These are phyloP conservation scores for Venturiaceae sp. DNA, from an alignment of 2,329 filamentous ascomycete genomes.

Conservation along the genomic window DNA sequence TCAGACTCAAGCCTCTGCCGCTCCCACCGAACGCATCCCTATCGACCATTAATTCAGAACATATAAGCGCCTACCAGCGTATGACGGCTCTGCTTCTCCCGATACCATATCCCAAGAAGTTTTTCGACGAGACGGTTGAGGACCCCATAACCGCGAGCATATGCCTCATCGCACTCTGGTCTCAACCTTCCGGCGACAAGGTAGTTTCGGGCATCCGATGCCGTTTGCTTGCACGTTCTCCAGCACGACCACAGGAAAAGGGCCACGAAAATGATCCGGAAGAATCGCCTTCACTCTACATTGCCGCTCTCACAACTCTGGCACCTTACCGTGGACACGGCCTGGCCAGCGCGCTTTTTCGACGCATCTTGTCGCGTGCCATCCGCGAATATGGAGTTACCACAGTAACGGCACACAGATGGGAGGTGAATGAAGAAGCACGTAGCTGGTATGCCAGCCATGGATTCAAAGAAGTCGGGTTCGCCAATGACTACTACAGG, in stretches of 20 bases:
- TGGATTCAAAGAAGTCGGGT: constrained; percentile 42
- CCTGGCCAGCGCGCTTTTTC: constrained; percentile 46
- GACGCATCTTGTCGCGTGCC: constrained; percentile 20
- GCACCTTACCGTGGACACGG: constrained; percentile 50
- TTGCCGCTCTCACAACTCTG: constrained; percentile 50
- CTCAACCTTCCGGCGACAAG: constrained; percentile 28
- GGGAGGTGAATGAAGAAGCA: constrained; percentile 51
- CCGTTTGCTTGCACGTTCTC: constrained; percentile 24
- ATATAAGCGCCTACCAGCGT: constrained; percentile 46
- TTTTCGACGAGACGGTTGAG: constrained; percentile 50
- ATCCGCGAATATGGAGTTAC: constrained; percentile 38
- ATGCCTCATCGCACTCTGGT: constrained; percentile 50
- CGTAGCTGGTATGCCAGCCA: constrained; percentile 51
- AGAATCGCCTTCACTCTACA: constrained; percentile 41
- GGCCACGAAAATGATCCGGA: neutral
- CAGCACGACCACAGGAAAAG: constrained; percentile 5
- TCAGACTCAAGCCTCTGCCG: constrained; percentile 7
- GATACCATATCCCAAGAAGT: constrained; percentile 50
- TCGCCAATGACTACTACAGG: constrained; percentile 49
- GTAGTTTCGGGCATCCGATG: constrained; percentile 39
- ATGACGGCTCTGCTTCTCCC: constrained; percentile 50
- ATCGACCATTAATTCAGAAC: constrained; percentile 39
- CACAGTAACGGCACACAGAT: constrained; percentile 52
- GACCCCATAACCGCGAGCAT: constrained; percentile 42
- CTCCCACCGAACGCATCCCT: constrained; percentile 43